Conservation (phyloP, 495 filamentous ascomycete genomes). For the Achaetomiella virescens region DNA sequence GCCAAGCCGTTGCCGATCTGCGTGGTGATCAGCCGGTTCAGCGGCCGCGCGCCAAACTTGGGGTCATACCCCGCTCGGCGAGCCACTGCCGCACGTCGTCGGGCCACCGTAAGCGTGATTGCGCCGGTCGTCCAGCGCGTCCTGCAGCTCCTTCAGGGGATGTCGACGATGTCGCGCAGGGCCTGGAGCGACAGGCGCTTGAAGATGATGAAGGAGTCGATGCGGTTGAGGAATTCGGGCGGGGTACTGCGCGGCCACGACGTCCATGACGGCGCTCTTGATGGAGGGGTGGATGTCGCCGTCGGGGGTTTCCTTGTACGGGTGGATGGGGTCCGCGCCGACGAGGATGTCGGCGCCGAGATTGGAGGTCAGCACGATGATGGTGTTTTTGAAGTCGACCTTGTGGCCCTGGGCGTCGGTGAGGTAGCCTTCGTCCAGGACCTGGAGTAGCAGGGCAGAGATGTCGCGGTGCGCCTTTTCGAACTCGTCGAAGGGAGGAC, state of each 20-base stretch:
- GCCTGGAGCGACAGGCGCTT: conserved; percentile 70
- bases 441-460: conserved; percentile 86
- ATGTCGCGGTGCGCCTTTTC: conserved; percentile 97
- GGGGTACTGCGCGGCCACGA: conserved; percentile 73
- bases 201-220: conserved; percentile 97
- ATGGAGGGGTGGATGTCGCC: conserved; percentile 63
- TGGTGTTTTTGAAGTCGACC: conserved; percentile 91
- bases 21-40: conserved; percentile 85
- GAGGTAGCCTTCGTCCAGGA: conserved; percentile 92
- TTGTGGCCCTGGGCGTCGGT: conserved; percentile 95
- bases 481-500: conserved; percentile 91
- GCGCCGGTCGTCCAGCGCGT: conserved; percentile 78
- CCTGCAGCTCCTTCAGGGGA: conserved; percentile 76
- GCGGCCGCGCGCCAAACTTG: conserved; percentile 83
- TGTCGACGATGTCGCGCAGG: conserved; percentile 88
- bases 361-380: conserved; percentile 94
- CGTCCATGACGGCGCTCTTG: conserved; percentile 77
- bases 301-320: conserved; percentile 51
- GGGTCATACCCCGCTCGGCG: conserved; percentile 85
- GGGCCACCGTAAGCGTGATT: conserved; percentile 66
- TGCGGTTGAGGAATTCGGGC: conserved; percentile 92
- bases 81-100: conserved; percentile 76
- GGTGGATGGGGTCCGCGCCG: conserved; percentile 48
- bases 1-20: conserved; percentile 84
- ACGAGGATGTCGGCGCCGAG: conserved; percentile 73